These are phyloP conservation scores for Tulasnella sp. DNA, from an alignment of 768 basidiomycete genomes.

Conservation along the genomic window DNA sequence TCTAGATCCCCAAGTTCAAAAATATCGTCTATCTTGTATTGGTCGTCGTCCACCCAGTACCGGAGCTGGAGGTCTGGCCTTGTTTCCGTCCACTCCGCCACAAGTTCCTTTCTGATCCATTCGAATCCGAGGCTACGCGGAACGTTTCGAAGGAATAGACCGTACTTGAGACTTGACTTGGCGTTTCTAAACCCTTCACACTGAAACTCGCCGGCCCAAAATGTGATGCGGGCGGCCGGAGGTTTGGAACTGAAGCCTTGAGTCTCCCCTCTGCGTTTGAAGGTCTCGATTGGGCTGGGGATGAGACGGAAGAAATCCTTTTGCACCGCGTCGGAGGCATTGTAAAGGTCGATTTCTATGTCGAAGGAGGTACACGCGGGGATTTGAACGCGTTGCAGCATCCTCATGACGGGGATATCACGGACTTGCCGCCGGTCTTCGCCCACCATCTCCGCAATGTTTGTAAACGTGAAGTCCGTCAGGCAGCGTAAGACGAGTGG, in stretches of 20 bases:
- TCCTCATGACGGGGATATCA: not conserved
- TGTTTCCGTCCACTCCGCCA: not conserved
- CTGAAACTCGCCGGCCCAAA: not conserved
- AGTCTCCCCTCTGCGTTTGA: not conserved
- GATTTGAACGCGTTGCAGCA: not conserved
- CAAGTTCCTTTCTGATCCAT: not conserved
- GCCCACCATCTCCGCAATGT: not conserved
- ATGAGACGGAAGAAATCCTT: not conserved
- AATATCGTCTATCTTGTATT: not conserved
- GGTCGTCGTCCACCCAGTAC: not conserved
- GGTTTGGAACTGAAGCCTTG: not conserved
- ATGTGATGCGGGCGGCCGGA: not conserved
- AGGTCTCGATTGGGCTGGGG: not conserved
- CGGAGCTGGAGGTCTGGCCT: not conserved
- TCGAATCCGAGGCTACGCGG: not conserved
- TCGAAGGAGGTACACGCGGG: not conserved
- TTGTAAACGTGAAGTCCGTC: not conserved
- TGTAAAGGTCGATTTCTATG: not conserved
- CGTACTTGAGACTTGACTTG: not conserved
- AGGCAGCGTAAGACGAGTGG: not conserved
- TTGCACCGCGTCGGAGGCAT: not conserved
- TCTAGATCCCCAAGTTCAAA: not conserved
- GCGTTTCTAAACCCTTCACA: not conserved
- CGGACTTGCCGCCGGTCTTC: not conserved
- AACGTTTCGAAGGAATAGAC: not conserved